Evolutionary conservation across 2,329 filamentous ascomycete species (phyloP).

Genomic region (Colletotrichum lentis): DNA sequence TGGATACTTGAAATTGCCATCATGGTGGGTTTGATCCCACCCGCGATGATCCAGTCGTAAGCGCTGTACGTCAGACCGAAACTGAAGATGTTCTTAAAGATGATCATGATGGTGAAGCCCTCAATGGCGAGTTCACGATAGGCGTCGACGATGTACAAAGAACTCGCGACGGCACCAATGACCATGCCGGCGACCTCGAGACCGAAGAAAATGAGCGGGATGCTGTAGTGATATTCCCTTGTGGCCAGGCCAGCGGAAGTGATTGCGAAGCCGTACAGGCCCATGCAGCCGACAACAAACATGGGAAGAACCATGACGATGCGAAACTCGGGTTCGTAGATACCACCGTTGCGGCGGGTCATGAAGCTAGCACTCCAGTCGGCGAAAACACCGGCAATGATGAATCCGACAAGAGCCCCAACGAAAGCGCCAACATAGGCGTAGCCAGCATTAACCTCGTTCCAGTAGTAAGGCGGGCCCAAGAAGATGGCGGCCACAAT

Average conservation of each 20-base stretch:
- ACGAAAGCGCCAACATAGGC: constrained; percentile 87
- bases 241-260: constrained; percentile 68
- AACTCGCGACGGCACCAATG: constrained; percentile 84
- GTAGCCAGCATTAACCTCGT: constrained; percentile 83
- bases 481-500: constrained; percentile 84
- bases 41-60: constrained; percentile 79
- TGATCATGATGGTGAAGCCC: constrained; percentile 85
- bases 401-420: constrained; percentile 80
- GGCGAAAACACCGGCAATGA: constrained; percentile 75
- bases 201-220: constrained; percentile 83
- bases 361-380: constrained; percentile 76
- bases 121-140: constrained; percentile 88
- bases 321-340: constrained; percentile 92
- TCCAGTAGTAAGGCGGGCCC: constrained; percentile 81
- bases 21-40: constrained; percentile 70
- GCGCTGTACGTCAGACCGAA: constrained; percentile 86
- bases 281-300: constrained; percentile 77
- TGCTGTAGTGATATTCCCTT: constrained; percentile 71
- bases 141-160: constrained; percentile 90
- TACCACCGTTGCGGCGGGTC: constrained; percentile 77
- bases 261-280: constrained; percentile 85
- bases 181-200: constrained; percentile 91
- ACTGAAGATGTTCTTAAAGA: constrained; percentile 95
- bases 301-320: constrained; percentile 85
- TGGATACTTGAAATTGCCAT: constrained; percentile 78